These are phyloP conservation scores for Colletotrichum tanaceti DNA, from an alignment of 2,329 filamentous ascomycete genomes.

Conservation along the genomic window DNA sequence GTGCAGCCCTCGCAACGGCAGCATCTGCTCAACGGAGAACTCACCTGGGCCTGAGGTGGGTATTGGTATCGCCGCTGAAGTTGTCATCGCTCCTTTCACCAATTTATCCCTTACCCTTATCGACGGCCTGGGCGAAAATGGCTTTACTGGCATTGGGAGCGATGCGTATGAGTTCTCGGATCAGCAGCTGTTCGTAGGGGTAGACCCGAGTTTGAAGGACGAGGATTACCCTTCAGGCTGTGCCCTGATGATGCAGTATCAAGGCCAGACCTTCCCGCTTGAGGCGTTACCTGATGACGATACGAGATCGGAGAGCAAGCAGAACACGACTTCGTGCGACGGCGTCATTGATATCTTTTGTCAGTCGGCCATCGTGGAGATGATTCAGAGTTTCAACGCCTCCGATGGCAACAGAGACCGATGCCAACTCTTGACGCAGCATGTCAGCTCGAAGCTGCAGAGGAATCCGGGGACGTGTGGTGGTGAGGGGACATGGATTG, in stretches of 20 bases:
- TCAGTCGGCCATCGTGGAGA: slow-evolving; percentile 12
- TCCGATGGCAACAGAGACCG: no score
- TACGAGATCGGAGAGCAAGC: background rate
- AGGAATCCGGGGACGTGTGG: background rate
- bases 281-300: background rate
- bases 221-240: slow-evolving; percentile 24
- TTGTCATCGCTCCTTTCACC: background rate
- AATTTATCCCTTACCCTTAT: slow-evolving; percentile 20
- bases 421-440: slow-evolving; percentile 8
- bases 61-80: slow-evolving; percentile 14
- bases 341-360: slow-evolving; percentile 14
- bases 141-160: slow-evolving; percentile 23
- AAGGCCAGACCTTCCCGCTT: slow-evolving; percentile 25
- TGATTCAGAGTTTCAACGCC: slow-evolving; percentile 9
- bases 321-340: slow-evolving; percentile 23
- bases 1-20: slow-evolving; percentile 11
- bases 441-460: slow-evolving; percentile 17
- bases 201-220: background rate
- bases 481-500: slow-evolving; percentile 20
- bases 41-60: slow-evolving; percentile 7
- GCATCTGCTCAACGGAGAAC: slow-evolving; percentile 16
- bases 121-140: slow-evolving; percentile 46
- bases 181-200: slow-evolving; percentile 30
- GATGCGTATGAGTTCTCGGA: slow-evolving; percentile 19
- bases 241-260: slow-evolving; percentile 32